phyloP scores from a whole-genome alignment of 2,329 filamentous ascomycete species.

The Aschersonia sp. region DNA sequence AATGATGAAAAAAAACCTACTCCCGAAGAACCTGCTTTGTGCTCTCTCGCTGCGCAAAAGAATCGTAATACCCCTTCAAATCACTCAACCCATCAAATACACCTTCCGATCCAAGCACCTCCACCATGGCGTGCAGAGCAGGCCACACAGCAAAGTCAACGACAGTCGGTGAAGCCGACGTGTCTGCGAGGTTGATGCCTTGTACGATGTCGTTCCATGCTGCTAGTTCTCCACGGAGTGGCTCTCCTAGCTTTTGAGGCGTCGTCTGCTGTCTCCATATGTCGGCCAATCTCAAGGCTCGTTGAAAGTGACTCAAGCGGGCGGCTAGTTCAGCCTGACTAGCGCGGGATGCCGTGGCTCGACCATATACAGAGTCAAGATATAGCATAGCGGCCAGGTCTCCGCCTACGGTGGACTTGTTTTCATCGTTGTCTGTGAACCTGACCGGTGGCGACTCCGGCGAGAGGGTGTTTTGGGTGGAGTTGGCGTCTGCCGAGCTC shows the following conservation, averaged over 20 bases:
- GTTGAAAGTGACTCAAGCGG: constrained; percentile 27
- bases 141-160: constrained; percentile 45
- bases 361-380: constrained; percentile 38
- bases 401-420: constrained; percentile 31
- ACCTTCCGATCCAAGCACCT: constrained; percentile 15
- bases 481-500: background rate
- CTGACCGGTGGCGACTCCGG: constrained; percentile 22
- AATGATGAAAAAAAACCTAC: background rate
- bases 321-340: constrained; percentile 17
- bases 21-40: background rate
- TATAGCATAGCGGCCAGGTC: constrained; percentile 43
- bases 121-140: constrained; percentile 30
- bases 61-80: background rate
- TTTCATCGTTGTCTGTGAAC: constrained; percentile 39
- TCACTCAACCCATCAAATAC: constrained; percentile 8
- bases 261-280: constrained; percentile 1
- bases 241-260: constrained; percentile 3
- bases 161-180: background rate
- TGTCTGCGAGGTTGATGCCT: background rate
- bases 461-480: background rate
- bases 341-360: constrained; percentile 9
- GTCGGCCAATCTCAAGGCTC: constrained; percentile 19
- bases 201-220: constrained; percentile 24
- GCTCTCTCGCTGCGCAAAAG: background rate
- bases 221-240: constrained; percentile 18